A percentile compares a stretch with the other conserved stretches of the same genome.
These are phyloP conservation scores for Aspergillus fumigatus DNA, from an alignment of 2,329 filamentous ascomycete species.

Conservation along the genomic window DNA sequence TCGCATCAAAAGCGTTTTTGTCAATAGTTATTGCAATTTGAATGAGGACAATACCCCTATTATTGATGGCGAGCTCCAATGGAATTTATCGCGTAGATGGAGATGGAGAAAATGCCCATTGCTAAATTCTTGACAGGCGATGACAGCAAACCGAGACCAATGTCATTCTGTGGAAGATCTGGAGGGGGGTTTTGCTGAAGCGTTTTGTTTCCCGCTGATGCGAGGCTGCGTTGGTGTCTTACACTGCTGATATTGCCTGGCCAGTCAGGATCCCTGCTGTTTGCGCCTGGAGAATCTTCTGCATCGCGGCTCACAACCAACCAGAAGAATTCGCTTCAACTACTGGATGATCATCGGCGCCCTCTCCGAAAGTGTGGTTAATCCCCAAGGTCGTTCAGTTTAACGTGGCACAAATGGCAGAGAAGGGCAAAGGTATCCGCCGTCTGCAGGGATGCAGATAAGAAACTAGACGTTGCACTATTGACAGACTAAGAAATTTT, in stretches of 20 bases:
- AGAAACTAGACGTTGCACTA: no score
- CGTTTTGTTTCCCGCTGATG: constrained; percentile 11
- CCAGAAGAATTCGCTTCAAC: neutral
- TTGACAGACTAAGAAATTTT: neutral
- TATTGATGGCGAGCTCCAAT: neutral
- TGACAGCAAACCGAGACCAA: neutral
- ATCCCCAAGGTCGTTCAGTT: neutral
- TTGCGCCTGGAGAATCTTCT: neutral
- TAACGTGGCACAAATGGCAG: neutral
- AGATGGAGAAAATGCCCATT: neutral
- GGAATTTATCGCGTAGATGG: neutral
- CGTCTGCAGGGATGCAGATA: neutral
- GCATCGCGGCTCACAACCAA: neutral
- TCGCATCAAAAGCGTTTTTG: neutral
- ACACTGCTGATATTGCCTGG: constrained; percentile 8
- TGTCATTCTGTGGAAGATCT: neutral
- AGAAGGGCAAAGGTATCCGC: neutral
- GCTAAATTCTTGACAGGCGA: neutral
- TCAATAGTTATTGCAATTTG: neutral
- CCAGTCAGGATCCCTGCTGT: neutral
- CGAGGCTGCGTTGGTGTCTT: constrained; percentile 20
- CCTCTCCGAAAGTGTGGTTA: neutral
- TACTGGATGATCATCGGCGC: neutral
- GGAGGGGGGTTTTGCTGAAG: neutral
- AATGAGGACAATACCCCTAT: neutral